A percentile compares a stretch with the other conserved stretches of the same genome.
Evolutionary conservation across 768 basidiomycete genomes (phyloP).

Genomic region (Dentipellis sp.): DNA sequence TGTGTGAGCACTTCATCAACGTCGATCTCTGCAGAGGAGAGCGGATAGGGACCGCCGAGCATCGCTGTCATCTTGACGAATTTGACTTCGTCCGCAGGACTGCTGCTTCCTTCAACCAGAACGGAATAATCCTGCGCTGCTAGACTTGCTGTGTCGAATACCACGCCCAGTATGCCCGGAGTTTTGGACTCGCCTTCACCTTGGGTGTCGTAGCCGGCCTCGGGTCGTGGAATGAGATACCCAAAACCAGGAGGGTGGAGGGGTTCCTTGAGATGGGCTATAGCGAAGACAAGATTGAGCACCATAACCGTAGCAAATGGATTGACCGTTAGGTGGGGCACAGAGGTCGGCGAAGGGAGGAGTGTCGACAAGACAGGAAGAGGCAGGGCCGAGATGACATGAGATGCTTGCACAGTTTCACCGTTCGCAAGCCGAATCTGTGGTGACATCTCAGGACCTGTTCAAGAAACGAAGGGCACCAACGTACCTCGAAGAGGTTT

Average conservation of each 20-base stretch:
- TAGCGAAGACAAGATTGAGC: slow-evolving; percentile 77
- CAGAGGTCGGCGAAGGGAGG: slow-evolving; percentile 27
- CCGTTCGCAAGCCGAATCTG: slow-evolving; percentile 27
- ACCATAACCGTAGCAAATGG: slow-evolving; percentile 78
- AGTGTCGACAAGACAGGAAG: slow-evolving; percentile 41
- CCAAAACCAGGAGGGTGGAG: slow-evolving; percentile 88
- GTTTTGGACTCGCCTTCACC: neutral
- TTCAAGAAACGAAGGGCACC: too few species aligned
- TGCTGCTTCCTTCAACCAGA: slow-evolving; percentile 11
- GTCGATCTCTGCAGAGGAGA: slow-evolving; percentile 19
- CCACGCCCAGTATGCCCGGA: slow-evolving; percentile 65
- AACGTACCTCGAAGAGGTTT: slow-evolving; percentile 37
- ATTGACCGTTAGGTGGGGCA: slow-evolving; percentile 66
- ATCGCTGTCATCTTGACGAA: slow-evolving; percentile 84
- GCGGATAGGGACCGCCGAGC: slow-evolving; percentile 71
- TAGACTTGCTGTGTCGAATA: slow-evolving; percentile 83
- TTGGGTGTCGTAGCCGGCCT: slow-evolving; percentile 36
- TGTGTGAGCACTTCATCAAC: slow-evolving; percentile 16
- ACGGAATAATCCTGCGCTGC: slow-evolving; percentile 39
- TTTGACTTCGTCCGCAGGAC: slow-evolving; percentile 6
- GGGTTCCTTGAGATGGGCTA: slow-evolving; percentile 24
- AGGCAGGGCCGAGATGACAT: slow-evolving; percentile 72
- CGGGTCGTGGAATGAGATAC: slow-evolving; percentile 82
- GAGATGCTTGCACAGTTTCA: slow-evolving; percentile 36
- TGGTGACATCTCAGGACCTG: neutral